Base-by-base conservation (phyloP, 2,329 filamentous ascomycete genomes). In the Alternaria arbusti region DNA sequence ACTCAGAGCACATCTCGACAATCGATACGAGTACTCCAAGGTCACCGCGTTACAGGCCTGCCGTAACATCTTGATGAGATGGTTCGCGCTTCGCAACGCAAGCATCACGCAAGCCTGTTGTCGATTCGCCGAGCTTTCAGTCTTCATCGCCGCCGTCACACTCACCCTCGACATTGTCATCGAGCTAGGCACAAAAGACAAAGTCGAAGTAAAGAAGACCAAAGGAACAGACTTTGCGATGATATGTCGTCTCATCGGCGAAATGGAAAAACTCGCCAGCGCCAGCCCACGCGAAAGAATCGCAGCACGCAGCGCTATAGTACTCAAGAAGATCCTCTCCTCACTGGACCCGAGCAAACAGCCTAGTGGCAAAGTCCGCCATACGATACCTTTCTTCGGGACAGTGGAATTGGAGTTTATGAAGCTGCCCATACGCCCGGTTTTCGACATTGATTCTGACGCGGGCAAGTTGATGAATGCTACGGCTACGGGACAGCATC, bases 161-260 rank as follows among this genome's bases (percentile, higher is more conserved):
- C 71, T 79, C 2, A 73, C 71, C 2, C 67, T 79, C 9, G 76
- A 79, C 59, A 78, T 79, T 47, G 71, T 78, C 20, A 78, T 77
- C 43, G 77, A 79, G 49, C 74, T 78, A 59, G 73, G 68, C 1
- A 75, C 70, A 17, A 78, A 77, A 40, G 74, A 77, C 20, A 77
- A 75, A 63, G 60, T 57, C 25, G 76, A 77, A 46, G 77, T 79
- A 13, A 70, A 78, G 50, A 76, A 73, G 54, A 71, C 64, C 22
- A 76, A 77, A 54, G 74, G 75, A 17, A 75, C 72, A 22, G 77
- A 79, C 66, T 79, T 79, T 54, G 74, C 72, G 17, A 79, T 79
- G 74, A 61, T 79, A 3, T 79, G 76, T 47, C 72, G 76, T 0
- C 68, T 79, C 15, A 76, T 79, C 23, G 66, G 67, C 25, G 77